These are phyloP conservation scores for Rutstroemia sydowiana DNA, from an alignment of 2,329 filamentous ascomycete genomes.

Conservation along the genomic window DNA sequence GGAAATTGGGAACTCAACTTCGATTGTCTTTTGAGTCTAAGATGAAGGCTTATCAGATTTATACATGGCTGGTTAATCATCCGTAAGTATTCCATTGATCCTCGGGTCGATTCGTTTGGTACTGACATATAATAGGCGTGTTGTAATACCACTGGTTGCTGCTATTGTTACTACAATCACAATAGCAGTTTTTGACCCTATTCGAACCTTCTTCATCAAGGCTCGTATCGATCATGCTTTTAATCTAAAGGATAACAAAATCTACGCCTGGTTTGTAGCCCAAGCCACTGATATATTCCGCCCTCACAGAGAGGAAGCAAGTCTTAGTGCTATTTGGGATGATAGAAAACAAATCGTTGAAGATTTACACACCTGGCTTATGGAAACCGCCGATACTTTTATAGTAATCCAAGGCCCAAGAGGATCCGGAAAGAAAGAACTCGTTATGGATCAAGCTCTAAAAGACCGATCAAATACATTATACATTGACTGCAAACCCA, in stretches of 20 bases:
- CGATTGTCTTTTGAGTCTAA: slow-evolving; percentile 78
- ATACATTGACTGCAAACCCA: slow-evolving; percentile 85
- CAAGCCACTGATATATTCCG: slow-evolving; percentile 60
- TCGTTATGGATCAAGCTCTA: slow-evolving; percentile 79
- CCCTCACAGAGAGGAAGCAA: slow-evolving; percentile 53
- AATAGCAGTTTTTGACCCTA: slow-evolving; percentile 86
- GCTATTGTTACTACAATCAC: slow-evolving; percentile 77
- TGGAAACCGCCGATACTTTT: slow-evolving; percentile 85
- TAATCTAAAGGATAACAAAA: slow-evolving; percentile 61
- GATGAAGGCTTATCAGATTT: slow-evolving; percentile 69
- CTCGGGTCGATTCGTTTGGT: not conserved
- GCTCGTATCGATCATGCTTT: slow-evolving; percentile 75
- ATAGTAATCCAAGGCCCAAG: slow-evolving; percentile 89
- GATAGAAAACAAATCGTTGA: slow-evolving; percentile 68
- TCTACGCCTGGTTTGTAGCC: slow-evolving; percentile 75
- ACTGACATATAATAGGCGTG: slow-evolving; percentile 37
- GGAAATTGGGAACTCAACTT: slow-evolving; percentile 67
- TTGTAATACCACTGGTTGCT: slow-evolving; percentile 76
- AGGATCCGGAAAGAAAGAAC: slow-evolving; percentile 82
- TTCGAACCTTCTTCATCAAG: slow-evolving; percentile 88
- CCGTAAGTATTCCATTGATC: slow-evolving; percentile 1
- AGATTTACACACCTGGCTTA: slow-evolving; percentile 75
- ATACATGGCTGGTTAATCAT: slow-evolving; percentile 81
- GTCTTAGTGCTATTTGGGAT: slow-evolving; percentile 58
- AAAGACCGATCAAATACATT: slow-evolving; percentile 70